Evolutionary conservation across 345 rosid species (phyloP).

Genomic region (Moringa oleifera): DNA sequence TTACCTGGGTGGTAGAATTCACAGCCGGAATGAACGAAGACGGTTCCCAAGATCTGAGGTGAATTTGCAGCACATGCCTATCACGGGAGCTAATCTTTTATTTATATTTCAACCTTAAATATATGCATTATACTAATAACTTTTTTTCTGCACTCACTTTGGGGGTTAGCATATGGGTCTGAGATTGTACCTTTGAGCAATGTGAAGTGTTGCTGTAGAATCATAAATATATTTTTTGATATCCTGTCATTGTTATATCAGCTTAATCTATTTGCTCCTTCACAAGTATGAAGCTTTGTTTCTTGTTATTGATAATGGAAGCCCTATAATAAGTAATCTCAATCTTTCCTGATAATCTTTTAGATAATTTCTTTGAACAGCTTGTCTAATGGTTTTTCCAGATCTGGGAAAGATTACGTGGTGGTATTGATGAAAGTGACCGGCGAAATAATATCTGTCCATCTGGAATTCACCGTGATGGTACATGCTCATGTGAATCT

Average conservation of each 20-base stretch:
- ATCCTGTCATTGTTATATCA: not conserved
- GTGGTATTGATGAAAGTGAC: slow-evolving; percentile 39
- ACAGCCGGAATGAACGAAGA: slow-evolving; percentile 42
- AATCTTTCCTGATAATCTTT: not conserved
- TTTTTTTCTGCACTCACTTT: not conserved
- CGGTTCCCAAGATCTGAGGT: slow-evolving; percentile 64
- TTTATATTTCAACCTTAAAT: not conserved
- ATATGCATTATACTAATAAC: too few species aligned
- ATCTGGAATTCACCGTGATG: slow-evolving; percentile 57
- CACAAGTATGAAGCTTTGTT: not conserved
- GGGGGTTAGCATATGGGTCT: not conserved
- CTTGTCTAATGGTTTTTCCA: slow-evolving; percentile 15
- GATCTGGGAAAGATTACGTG: slow-evolving; percentile 63
- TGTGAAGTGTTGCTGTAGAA: too few species aligned
- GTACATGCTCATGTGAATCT: slow-evolving; percentile 61
- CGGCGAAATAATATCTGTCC: slow-evolving; percentile 41
- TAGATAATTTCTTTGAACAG: slow-evolving; percentile 1
- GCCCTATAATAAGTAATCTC: not conserved
- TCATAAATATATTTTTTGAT: not conserved
- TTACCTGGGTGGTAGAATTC: slow-evolving; percentile 41
- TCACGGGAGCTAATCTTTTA: not conserved
- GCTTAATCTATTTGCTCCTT: too few species aligned
- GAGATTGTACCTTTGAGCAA: not conserved
- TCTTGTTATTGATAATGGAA: not conserved
- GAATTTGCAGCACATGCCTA: not conserved